Evolutionary conservation across 108 stramenopile species (phyloP).

Genomic region (Fragilaria crotonensis): DNA sequence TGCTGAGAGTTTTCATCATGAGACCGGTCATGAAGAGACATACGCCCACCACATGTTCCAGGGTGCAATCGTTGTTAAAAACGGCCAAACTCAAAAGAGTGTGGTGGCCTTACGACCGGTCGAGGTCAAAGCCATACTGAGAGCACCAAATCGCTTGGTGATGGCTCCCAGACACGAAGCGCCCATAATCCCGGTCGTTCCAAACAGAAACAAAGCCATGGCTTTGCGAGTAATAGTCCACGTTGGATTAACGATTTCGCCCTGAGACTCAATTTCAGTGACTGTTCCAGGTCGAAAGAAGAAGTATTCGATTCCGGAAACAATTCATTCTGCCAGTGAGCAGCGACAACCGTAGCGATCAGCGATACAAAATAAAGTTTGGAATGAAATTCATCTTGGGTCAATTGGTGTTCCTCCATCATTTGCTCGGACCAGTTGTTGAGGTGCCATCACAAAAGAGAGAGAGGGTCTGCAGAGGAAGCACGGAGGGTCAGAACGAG

Average conservation of each 20-base stretch:
- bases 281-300: slow-evolving; percentile 7
- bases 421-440: slow-evolving; percentile 17
- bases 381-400: slow-evolving; percentile 21
- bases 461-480: slow-evolving; percentile 6
- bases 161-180: slow-evolving; percentile 22
- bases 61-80: slow-evolving; percentile 14
- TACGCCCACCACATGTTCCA: slow-evolving; percentile 10
- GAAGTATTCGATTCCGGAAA: slow-evolving; percentile 1
- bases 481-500: too few species aligned
- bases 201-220: slow-evolving; percentile 8
- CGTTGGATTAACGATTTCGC: neutral
- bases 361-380: slow-evolving; percentile 3
- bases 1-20: slow-evolving; percentile 6
- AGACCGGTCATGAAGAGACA: slow-evolving; percentile 10
- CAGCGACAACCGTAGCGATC: neutral
- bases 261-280: slow-evolving; percentile 4
- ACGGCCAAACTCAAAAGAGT: slow-evolving; percentile 20
- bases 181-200: slow-evolving; percentile 11
- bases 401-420: slow-evolving; percentile 4
- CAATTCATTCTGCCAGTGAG: slow-evolving; percentile 3
- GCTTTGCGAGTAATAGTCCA: slow-evolving; percentile 2
- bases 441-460: slow-evolving; percentile 17
- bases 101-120: slow-evolving; percentile 24
- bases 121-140: slow-evolving; percentile 13
- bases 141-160: slow-evolving; percentile 22